Conservation (phyloP, 2,329 filamentous ascomycete species). For the Penicillium sp. region DNA sequence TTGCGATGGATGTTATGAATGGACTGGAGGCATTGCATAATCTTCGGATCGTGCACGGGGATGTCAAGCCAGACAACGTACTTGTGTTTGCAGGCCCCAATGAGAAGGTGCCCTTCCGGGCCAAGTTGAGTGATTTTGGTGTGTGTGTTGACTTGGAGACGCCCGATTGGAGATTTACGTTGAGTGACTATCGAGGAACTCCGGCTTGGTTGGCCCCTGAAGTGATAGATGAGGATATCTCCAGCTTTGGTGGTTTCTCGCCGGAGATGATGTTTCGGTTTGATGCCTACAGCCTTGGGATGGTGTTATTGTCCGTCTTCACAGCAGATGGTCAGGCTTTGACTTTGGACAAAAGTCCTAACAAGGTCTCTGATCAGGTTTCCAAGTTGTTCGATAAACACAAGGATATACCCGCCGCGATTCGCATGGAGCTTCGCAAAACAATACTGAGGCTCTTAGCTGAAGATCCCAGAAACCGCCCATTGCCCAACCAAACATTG, state of each 20-base stretch:
- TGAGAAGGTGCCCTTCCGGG: slow-evolving; percentile 28
- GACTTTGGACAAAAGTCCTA: slow-evolving; percentile 11
- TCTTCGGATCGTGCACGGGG: slow-evolving; percentile 32
- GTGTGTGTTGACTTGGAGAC: slow-evolving; percentile 34
- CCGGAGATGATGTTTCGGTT: slow-evolving; percentile 32
- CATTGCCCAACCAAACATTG: slow-evolving; percentile 23
- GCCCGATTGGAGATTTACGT: slow-evolving; percentile 19
- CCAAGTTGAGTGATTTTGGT: slow-evolving; percentile 36
- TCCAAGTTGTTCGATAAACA: slow-evolving; percentile 19
- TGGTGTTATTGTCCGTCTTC: slow-evolving; percentile 31
- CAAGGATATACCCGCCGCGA: slow-evolving; percentile 20
- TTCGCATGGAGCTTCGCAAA: slow-evolving; percentile 24
- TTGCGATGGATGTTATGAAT: slow-evolving; percentile 28
- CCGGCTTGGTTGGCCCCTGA: slow-evolving; percentile 31
- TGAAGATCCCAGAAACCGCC: slow-evolving; percentile 27
- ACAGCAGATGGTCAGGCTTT: slow-evolving; percentile 18
- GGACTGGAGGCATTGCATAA: slow-evolving; percentile 32
- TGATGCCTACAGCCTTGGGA: slow-evolving; percentile 33
- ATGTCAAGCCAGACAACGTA: slow-evolving; percentile 37
- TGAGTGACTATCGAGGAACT: slow-evolving; percentile 31
- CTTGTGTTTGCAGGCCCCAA: slow-evolving; percentile 27
- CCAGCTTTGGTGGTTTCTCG: slow-evolving; percentile 18
- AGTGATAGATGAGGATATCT: slow-evolving; percentile 12
- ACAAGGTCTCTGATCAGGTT: slow-evolving; percentile 15
- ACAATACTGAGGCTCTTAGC: slow-evolving; percentile 23